Evolutionary conservation across 805 yeast genomes (phyloP).

Genomic region (Candida wancherniae): DNA sequence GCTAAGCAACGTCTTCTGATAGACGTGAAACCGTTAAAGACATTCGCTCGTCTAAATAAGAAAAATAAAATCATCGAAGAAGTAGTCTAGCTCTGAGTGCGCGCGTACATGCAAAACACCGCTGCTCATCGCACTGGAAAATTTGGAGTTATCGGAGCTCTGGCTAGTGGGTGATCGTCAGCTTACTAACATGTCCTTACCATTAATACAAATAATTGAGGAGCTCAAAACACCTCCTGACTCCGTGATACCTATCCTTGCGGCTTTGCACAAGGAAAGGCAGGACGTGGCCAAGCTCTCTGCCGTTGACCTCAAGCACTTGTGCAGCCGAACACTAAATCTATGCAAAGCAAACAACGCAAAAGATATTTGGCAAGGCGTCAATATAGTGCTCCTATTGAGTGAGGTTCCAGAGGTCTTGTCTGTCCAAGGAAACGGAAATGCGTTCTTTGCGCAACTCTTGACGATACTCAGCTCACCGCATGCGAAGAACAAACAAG

Average conservation of each 20-base stretch:
- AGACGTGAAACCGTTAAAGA: too few species aligned
- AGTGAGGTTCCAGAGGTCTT: conserved; percentile 26
- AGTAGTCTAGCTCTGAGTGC: too few species aligned
- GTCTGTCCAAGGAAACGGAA: conserved; percentile 38
- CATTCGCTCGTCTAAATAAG: background rate
- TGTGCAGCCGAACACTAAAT: conserved; percentile 41
- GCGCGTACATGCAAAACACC: too few species aligned
- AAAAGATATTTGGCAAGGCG: conserved; percentile 53
- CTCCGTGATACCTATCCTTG: conserved; percentile 28
- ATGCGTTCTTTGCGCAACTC: conserved; percentile 34
- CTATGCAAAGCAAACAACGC: conserved; percentile 41
- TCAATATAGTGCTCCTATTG: conserved; percentile 47
- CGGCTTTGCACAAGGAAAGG: conserved; percentile 25
- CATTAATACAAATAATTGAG: conserved; percentile 22
- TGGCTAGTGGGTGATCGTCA: too few species aligned
- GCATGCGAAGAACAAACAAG: conserved; percentile 32
- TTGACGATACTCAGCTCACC: conserved; percentile 38
- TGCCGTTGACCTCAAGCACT: conserved; percentile 46
- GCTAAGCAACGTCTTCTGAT: conserved; percentile 14
- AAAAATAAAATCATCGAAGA: too few species aligned
- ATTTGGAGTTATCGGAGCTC: too few species aligned
- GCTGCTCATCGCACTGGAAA: too few species aligned
- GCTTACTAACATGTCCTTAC: conserved; percentile 20
- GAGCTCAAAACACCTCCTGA: conserved; percentile 22
- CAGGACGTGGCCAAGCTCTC: conserved; percentile 38